These are phyloP conservation scores for Berkeleyomyces rouxiae DNA, from an alignment of 2,329 filamentous ascomycete species.

Conservation along the genomic window DNA sequence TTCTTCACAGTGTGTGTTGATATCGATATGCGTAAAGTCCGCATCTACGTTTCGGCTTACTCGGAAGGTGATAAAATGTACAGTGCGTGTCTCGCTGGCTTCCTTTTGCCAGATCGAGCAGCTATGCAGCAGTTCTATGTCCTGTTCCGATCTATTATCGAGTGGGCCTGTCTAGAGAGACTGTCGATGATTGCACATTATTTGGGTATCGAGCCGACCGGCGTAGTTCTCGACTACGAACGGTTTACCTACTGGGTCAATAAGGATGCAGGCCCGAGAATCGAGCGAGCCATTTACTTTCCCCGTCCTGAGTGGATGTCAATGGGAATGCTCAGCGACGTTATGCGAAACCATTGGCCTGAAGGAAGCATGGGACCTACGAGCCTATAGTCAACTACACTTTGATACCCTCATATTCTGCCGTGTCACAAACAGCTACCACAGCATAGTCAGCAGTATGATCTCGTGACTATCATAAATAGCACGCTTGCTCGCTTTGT, in stretches of 20 bases:
- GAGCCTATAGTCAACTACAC: not conserved
- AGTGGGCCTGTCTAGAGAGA: slow-evolving; percentile 5
- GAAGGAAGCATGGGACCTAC: not conserved
- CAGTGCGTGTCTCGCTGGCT: not conserved
- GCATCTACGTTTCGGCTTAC: slow-evolving; percentile 1
- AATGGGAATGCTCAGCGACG: not conserved
- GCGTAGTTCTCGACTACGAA: not conserved
- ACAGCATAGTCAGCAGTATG: not conserved
- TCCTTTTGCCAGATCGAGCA: not conserved
- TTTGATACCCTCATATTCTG: not conserved
- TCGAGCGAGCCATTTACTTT: not conserved
- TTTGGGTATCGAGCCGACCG: not conserved
- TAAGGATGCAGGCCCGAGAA: not conserved
- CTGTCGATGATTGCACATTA: not conserved
- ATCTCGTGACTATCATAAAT: not conserved
- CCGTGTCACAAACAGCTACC: not conserved
- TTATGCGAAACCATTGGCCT: not conserved
- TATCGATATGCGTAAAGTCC: not conserved
- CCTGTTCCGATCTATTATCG: slow-evolving; percentile 2
- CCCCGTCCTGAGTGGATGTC: slow-evolving; percentile 6
- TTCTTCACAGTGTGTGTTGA: slow-evolving; percentile 6
- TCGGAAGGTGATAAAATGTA: not conserved
- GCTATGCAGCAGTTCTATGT: slow-evolving; percentile 3
- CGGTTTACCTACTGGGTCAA: not conserved
- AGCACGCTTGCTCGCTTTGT: not conserved